Base-by-base conservation (phyloP, 2,329 filamentous ascomycete species). In the Cordyceps cateniannulata region DNA sequence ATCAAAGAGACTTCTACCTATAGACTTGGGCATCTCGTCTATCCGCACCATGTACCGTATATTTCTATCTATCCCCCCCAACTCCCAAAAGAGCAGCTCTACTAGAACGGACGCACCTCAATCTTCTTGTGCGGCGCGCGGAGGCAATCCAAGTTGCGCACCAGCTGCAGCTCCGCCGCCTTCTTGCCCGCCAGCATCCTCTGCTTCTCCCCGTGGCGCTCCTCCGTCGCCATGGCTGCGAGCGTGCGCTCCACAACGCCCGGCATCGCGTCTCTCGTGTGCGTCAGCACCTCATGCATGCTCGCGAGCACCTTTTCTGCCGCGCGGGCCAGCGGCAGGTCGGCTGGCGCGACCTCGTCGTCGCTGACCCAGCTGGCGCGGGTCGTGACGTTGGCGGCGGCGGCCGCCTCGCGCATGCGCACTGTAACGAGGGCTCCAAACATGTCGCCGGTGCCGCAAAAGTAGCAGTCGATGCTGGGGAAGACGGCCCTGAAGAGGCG, bases 381-480 rank as follows among this genome's bases (percentile, higher is more conserved):
- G 8, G 77, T 71, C 18, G 79, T 73, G 4, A 96, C 75, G 25
- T 67, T 72, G 20, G 69, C 75, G 57, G 78, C 74, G 1, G 78
- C 74, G 2, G 91, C 88, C 27, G 91, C 92, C 77, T 98, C 91
- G 62, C 93, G 87, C 69, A 99, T 85, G 32, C 93, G 86, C 45
- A 90, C 90, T 1, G 96, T 86, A 70, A 91, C 92, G 50, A 99
- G 81, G 8, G 93, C 93, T 32, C 92, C 93, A 71, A 99, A 98
- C 93, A 99, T 97, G 77, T 99, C 95, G 51, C 95, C 95, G 0
- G 96, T 98, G 45, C 95, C 95, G 68, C 89, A 92, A 76, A 98
- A 99, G 80, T 95, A 96, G 75, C 92, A 90, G 70, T 96, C 90
- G 62, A 97, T 87, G 29, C 88, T 85, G 0, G 93, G 92, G 61